Percentiles rank a stretch among this genome's conserved stretches.
Evolutionary conservation across 495 filamentous ascomycete species (phyloP).

Genomic region (Xylaria grammica): DNA sequence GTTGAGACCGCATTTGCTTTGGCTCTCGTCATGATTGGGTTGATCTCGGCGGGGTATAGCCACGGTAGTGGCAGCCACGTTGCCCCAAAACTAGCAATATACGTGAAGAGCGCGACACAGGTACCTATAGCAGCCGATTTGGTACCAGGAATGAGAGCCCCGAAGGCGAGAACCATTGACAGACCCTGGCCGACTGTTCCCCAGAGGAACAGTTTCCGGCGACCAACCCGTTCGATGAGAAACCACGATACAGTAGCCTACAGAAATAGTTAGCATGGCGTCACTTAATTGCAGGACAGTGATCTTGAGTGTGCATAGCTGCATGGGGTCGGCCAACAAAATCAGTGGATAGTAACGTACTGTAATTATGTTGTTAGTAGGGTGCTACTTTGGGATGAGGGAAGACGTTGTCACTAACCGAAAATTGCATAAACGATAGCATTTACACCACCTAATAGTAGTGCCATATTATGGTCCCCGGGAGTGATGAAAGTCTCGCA

Average conservation of each 20-base stretch:
- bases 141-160: constrained; percentile 66
- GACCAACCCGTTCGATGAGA: constrained; percentile 75
- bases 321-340: neutral
- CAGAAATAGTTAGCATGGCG: constrained; percentile 21
- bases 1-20: constrained; percentile 79
- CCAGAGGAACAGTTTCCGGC: constrained; percentile 72
- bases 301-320: neutral
- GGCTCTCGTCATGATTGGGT: constrained; percentile 73
- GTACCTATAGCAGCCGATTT: constrained; percentile 65
- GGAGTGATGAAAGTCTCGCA: constrained; percentile 67
- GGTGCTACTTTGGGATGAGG: neutral
- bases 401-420: constrained; percentile 18
- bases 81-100: constrained; percentile 78
- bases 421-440: constrained; percentile 81
- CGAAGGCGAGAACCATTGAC: constrained; percentile 79
- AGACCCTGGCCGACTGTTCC: constrained; percentile 72
- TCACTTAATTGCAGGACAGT: neutral
- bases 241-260: constrained; percentile 76
- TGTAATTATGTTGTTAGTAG: constrained; percentile 19
- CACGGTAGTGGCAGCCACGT: constrained; percentile 76
- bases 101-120: constrained; percentile 78
- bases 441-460: constrained; percentile 79
- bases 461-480: constrained; percentile 58
- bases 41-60: constrained; percentile 73
- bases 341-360: constrained; percentile 5